Conservation (phyloP, 257 asterid genomes). For the Salvia miltiorrhiza region DNA sequence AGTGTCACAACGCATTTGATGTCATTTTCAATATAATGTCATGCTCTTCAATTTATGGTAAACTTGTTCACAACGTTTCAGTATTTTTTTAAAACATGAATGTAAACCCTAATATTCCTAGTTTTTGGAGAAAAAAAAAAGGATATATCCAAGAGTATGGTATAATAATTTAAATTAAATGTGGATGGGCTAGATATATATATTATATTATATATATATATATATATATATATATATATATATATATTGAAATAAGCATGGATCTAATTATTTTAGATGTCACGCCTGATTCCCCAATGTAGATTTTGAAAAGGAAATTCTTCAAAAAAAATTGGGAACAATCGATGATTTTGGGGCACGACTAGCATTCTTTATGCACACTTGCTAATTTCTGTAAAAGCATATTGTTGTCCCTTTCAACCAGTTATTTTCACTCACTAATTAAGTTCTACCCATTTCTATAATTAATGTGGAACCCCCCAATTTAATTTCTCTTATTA, state of each 20-base stretch:
- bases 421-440: constrained; percentile 1
- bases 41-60: no score
- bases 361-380: constrained; percentile 46
- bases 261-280: constrained; percentile 39
- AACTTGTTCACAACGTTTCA: no score
- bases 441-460: not conserved
- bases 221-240: not conserved
- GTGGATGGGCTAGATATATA: not conserved
- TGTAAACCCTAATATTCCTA: no score
- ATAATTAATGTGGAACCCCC: not conserved
- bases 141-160: not conserved
- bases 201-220: not conserved
- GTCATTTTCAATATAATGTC: no score
- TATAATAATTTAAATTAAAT: not conserved
- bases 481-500: no score
- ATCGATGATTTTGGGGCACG: constrained; percentile 72
- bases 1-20: no score
- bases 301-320: constrained; percentile 2
- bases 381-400: constrained; percentile 32
- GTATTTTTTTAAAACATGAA: no score
- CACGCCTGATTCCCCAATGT: constrained; percentile 51
- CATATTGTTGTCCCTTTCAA: constrained; percentile 21
- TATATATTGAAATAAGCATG: constrained; percentile 9
- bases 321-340: constrained; percentile 3
- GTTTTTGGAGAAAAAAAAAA: no score